Conservation (phyloP, 2,329 filamentous ascomycete genomes). For the Aspergillus jensenii region DNA sequence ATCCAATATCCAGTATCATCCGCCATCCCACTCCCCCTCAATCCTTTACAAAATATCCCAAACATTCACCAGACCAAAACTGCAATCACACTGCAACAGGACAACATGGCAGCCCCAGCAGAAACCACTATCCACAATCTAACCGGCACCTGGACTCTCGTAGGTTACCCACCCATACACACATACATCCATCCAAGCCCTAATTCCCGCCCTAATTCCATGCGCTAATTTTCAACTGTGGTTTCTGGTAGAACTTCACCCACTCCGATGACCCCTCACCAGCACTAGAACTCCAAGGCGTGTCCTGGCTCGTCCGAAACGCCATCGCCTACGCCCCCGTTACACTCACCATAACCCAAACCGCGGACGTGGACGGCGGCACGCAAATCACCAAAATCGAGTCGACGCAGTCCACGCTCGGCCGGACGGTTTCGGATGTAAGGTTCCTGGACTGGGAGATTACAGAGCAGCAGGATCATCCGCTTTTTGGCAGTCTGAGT, state of each 20-base stretch:
- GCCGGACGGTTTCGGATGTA: background rate
- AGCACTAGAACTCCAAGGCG: slow-evolving; percentile 40
- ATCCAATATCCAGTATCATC: background rate
- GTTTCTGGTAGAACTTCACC: background rate
- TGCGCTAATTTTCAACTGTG: too few relatives aligned
- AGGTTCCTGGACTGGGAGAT: background rate
- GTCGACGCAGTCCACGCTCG: background rate
- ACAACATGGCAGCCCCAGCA: background rate
- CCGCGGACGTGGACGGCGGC: background rate
- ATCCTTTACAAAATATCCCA: background rate
- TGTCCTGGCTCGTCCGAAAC: slow-evolving; percentile 76
- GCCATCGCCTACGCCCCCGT: slow-evolving; percentile 60
- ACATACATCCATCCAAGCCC: background rate
- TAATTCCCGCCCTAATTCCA: too few relatives aligned
- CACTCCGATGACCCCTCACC: background rate
- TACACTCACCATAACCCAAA: background rate
- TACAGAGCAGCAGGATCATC: background rate
- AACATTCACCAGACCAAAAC: background rate
- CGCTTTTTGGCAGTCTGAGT: background rate
- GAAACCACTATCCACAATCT: background rate
- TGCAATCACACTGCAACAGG: too few relatives aligned
- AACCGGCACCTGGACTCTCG: background rate
- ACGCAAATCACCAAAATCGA: background rate
- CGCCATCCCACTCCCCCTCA: background rate
- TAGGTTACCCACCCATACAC: background rate